These are phyloP conservation scores for Suillus plorans DNA, from an alignment of 768 basidiomycete species.

Conservation along the genomic window DNA sequence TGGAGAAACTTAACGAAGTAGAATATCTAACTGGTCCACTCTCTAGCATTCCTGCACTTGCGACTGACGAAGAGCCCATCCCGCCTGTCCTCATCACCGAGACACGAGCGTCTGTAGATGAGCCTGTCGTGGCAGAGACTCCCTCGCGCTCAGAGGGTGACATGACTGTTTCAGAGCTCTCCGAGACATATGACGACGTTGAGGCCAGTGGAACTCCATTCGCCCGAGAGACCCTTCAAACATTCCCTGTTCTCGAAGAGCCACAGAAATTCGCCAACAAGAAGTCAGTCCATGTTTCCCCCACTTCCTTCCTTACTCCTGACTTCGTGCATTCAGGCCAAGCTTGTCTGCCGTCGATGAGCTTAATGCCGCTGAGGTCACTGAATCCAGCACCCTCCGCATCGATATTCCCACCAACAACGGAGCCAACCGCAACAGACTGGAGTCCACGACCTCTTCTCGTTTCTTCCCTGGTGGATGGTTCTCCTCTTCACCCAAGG, in stretches of 20 bases:
- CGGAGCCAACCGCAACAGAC: conserved; percentile 31
- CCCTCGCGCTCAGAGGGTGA: not conserved
- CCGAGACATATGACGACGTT: not conserved
- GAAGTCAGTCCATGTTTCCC: conserved; percentile 11
- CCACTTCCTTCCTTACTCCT: conserved; percentile 4
- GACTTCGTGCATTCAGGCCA: conserved; percentile 5
- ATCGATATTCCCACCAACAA: conserved; percentile 17
- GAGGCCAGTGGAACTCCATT: not conserved
- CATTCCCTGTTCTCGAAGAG: conserved; percentile 18
- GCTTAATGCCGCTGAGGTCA: conserved; percentile 4
- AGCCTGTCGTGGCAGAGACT: conserved; percentile 1
- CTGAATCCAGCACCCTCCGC: conserved; percentile 7
- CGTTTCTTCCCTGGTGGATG: conserved; percentile 59
- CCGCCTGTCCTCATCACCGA: conserved; percentile 7
- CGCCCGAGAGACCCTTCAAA: conserved; percentile 3
- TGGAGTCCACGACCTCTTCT: conserved; percentile 57
- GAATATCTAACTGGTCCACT: conserved; percentile 7
- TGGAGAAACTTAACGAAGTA: conserved; percentile 9
- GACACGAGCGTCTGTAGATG: conserved; percentile 1
- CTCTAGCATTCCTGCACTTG: not conserved
- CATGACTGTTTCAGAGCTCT: not conserved
- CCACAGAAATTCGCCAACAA: conserved; percentile 6
- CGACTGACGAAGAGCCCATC: not conserved
- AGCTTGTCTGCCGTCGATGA: conserved; percentile 11
- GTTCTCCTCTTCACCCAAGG: conserved; percentile 38